A percentile compares a stretch with the other conserved stretches of the same genome.
These are phyloP conservation scores for Ilyonectria robusta DNA, from an alignment of 2,329 filamentous ascomycete genomes.

Conservation along the genomic window DNA sequence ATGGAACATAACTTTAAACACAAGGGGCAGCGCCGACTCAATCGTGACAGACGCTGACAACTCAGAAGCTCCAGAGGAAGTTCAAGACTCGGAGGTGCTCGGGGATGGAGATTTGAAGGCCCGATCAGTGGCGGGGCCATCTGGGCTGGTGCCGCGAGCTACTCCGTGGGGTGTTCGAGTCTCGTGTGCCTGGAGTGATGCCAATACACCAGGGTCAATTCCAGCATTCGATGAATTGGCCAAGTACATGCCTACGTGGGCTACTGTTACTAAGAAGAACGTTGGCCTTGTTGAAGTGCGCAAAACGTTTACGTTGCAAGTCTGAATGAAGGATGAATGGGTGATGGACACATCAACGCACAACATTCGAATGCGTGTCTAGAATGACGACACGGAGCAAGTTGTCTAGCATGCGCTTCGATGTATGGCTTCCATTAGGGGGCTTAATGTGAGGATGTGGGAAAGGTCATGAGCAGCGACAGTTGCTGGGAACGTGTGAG, in stretches of 20 bases:
- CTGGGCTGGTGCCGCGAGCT: not conserved
- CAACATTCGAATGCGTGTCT: not conserved
- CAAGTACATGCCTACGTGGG: slow-evolving; percentile 85
- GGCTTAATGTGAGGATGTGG: not conserved
- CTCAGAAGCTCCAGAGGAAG: not conserved
- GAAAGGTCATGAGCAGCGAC: not conserved
- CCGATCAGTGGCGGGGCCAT: slow-evolving; percentile 15
- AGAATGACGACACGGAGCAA: not conserved
- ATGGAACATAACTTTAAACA: slow-evolving; percentile 73
- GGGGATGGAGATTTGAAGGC: slow-evolving; percentile 36
- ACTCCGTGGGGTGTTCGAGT: slow-evolving; percentile 72
- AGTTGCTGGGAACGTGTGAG: not conserved
- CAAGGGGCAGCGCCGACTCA: slow-evolving; percentile 34
- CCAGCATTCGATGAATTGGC: slow-evolving; percentile 87
- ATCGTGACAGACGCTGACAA: not conserved
- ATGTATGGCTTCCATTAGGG: not conserved
- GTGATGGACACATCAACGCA: not conserved
- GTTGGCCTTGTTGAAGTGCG: slow-evolving; percentile 88
- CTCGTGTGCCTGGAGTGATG: slow-evolving; percentile 90
- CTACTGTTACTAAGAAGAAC: slow-evolving; percentile 79
- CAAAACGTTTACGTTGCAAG: slow-evolving; percentile 65
- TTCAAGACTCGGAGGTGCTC: not conserved
- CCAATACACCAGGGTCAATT: slow-evolving; percentile 78
- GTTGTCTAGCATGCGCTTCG: not conserved
- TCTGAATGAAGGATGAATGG: not conserved